phyloP scores from a whole-genome alignment of 202 grass and related monocot species.

The Elaeis oleifera region DNA sequence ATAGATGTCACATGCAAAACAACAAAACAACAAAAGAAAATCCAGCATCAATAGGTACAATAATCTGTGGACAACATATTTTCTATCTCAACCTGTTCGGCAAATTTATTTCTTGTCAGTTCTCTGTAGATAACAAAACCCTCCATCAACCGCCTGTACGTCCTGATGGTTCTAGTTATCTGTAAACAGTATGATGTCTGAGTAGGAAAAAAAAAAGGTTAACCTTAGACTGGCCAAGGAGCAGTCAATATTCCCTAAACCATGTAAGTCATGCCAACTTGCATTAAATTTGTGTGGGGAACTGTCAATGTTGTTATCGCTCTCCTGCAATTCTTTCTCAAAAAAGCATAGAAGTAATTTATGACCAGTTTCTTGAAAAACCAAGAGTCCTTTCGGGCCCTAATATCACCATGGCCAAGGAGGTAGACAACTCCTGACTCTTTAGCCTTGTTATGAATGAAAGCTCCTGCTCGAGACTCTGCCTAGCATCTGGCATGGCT shows the following conservation, averaged over 20 bases:
- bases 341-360: slow-evolving; percentile 89
- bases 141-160: too few relatives aligned
- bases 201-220: too few relatives aligned
- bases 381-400: slow-evolving; percentile 91
- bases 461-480: slow-evolving; percentile 63
- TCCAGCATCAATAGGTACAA: too few relatives aligned
- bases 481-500: slow-evolving; percentile 30
- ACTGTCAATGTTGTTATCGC: slow-evolving; percentile 60
- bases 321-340: slow-evolving; percentile 89
- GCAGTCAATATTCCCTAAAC: slow-evolving; percentile 21
- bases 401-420: slow-evolving; percentile 74
- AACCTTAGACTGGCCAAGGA: too few relatives aligned
- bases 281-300: slow-evolving; percentile 79
- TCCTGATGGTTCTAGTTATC: too few relatives aligned
- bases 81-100: too few relatives aligned
- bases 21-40: too few relatives aligned
- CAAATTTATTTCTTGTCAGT: too few relatives aligned
- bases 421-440: slow-evolving; percentile 82
- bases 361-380: slow-evolving; percentile 93
- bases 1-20: too few relatives aligned
- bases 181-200: too few relatives aligned
- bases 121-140: too few relatives aligned
- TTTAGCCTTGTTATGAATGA: slow-evolving; percentile 77
- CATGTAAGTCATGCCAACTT: slow-evolving; percentile 95
- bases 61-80: too few relatives aligned